Percentiles rank a stretch among this genome's conserved stretches.
Conservation (phyloP, 305 asterid genomes). For the Ilex paraguariensis region DNA sequence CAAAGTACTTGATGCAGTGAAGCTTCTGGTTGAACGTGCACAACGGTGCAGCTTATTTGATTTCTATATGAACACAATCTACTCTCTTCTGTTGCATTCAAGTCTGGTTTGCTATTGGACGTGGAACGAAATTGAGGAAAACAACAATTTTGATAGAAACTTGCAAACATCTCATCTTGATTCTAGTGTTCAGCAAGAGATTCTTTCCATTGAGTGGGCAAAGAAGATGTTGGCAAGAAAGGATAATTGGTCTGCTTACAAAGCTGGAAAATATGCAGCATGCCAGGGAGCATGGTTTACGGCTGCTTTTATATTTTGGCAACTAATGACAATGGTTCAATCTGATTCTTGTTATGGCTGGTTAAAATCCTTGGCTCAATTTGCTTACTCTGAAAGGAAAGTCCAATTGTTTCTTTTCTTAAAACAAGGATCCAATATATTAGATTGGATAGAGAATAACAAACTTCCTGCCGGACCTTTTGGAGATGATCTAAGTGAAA, state of each 20-base stretch:
- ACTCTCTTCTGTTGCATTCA: slow-evolving; percentile 46
- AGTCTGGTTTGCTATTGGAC: slow-evolving; percentile 26
- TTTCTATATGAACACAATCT: slow-evolving; percentile 30
- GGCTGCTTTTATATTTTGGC: slow-evolving; percentile 65
- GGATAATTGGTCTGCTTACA: slow-evolving; percentile 59
- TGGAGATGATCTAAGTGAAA: slow-evolving; percentile 20
- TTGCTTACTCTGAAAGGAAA: slow-evolving; percentile 59
- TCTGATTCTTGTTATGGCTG: slow-evolving; percentile 52
- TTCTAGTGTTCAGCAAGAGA: slow-evolving; percentile 43
- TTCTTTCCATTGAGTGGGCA: slow-evolving; percentile 36
- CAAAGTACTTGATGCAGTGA: slow-evolving; percentile 35
- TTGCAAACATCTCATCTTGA: slow-evolving; percentile 18
- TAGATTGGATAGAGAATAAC: not conserved
- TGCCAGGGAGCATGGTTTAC: slow-evolving; percentile 82
- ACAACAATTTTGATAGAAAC: slow-evolving; percentile 15
- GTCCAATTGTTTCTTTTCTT: slow-evolving; percentile 34
- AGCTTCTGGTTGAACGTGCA: slow-evolving; percentile 47
- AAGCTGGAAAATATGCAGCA: slow-evolving; percentile 71
- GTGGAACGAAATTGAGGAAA: slow-evolving; percentile 27
- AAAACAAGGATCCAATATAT: slow-evolving; percentile 13
- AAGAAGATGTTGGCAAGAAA: slow-evolving; percentile 38
- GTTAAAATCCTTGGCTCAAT: slow-evolving; percentile 60
- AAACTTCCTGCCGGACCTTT: slow-evolving; percentile 1
- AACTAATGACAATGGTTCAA: slow-evolving; percentile 38
- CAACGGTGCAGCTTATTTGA: slow-evolving; percentile 31